These are phyloP conservation scores for Aspergillus melleus DNA, from an alignment of 2,329 filamentous ascomycete genomes.

Conservation along the genomic window DNA sequence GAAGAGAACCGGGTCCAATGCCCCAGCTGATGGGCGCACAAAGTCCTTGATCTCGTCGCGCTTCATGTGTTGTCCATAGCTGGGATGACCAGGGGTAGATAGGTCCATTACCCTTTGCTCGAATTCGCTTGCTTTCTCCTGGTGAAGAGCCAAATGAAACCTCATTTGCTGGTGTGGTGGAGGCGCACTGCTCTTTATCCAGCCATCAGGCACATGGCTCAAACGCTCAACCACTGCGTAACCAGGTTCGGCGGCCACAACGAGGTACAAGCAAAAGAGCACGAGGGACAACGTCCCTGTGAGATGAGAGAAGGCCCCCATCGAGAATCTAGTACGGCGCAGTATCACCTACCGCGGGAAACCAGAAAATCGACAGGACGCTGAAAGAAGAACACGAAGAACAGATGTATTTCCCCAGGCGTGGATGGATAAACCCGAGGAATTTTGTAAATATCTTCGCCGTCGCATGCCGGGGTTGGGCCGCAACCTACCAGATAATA, in stretches of 20 bases:
- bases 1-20: constrained; percentile 50
- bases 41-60: constrained; percentile 59
- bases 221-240: constrained; percentile 33
- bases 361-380: background rate
- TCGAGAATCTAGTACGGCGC: background rate
- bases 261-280: constrained; percentile 6
- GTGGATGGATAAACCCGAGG: background rate
- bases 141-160: constrained; percentile 51
- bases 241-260: constrained; percentile 1
- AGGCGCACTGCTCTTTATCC: constrained; percentile 30
- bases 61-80: constrained; percentile 64
- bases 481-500: background rate
- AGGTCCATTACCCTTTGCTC: constrained; percentile 62
- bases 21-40: constrained; percentile 53
- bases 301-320: background rate
- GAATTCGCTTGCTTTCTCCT: constrained; percentile 53
- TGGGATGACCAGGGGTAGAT: constrained; percentile 59
- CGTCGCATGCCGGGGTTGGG: background rate
- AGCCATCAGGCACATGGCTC: constrained; percentile 31
- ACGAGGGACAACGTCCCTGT: constrained; percentile 11
- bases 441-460: background rate
- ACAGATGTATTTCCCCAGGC: background rate
- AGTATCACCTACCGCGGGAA: background rate
- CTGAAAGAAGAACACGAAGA: background rate
- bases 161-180: constrained; percentile 43